Evolutionary conservation across 768 basidiomycete genomes (phyloP), one percentile per base, ranked within the genome.

Genomic region (Boletus speciosus): DNA sequence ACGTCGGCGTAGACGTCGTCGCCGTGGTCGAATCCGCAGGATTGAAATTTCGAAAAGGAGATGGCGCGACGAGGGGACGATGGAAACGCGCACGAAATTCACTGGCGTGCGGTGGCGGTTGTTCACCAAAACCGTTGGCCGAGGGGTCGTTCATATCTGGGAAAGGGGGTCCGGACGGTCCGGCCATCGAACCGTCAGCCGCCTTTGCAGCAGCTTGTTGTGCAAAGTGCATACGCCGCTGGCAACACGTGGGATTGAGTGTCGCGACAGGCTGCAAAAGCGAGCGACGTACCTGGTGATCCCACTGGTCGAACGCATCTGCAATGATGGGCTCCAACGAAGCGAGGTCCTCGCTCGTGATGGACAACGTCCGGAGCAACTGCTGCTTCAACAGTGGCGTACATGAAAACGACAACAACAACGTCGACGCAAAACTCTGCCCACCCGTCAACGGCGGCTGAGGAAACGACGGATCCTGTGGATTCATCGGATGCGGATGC

Each of bases 301-400:
- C 85, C 90, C 90, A 93, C 38, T 87, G 85, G 54, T 93, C 90
- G 80, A 88, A 93, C 16, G 89, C 89, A 42, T 87, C 84, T 6
- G 90, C 89, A 43, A 93, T 85, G 61, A 90, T 75, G 27, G 88
- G 86, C 64, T 92, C 87, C 47, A 93, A 72, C 10, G 86, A 83
- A 3, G 83, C 83, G 16, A 93, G 78, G 62, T 93, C 90, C 49
- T 91, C 89, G 70, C 82, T 83, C 29, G 86, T 82, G 81, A 92
- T 85, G 58, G 80, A 78, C 45, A 93, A 73, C 6, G 81, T 83
- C 46, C 87, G 82, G 32, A 92, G 69, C 29, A 91, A 74, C 61
- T 91, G 87, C 52, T 83, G 82, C 71, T 90, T 93, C 58, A 91
- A 73, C 50, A 85, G 70, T 8, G 85, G 86, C 0, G 84, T 81